Base-by-base conservation (phyloP, 2,329 filamentous ascomycete species). In the Fusarium oxysporum region DNA sequence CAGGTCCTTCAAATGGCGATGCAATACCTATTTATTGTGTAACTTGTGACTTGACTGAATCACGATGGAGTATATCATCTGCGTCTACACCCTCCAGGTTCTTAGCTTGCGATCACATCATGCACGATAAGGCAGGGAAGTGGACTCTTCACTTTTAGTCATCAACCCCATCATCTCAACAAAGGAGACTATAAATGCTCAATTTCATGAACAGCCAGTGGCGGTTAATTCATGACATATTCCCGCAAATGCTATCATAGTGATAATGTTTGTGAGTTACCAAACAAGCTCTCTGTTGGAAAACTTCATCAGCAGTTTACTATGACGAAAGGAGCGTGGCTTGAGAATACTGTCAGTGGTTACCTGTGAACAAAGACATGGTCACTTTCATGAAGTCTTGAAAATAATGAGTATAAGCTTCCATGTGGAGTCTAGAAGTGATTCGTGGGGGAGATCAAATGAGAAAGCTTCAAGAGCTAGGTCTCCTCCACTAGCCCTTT, bases 131-230 rank as follows among this genome's bases (percentile, higher is more conserved):
- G 23, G 50, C 25, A 54, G 12, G 14, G 35, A 8, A 30, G 50
- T 54, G 50, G 50, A 40, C 35, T 54, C 50, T 54, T 54, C 19
- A n/a, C 35, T 41, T n/a, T 41, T 54, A 54, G 50, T 54, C 50
- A 54, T 54, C 50, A 41, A 17, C 23, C 19, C 23, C 25, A 30
- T 40, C 35, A 16, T 40, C 23, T 41, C 35, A 54, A 40, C 50
- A 54, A 41, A 17, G 25, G 35, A 25, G 33, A 41, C 25, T 28
- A 13, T 23, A 8, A 16, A 41, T 17, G 23, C 23, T 40, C 19
- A 53, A 11, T 8, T 30, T 41, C 35, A 9, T 16, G 35, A 14
- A 19, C 19, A 28, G 19, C 25, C 6, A n/a, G 25, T 41, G 7
- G 6, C 14, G 4, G 19, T 12, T 17, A 11, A n/a, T 10, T 17